Evolutionary conservation across 2,329 filamentous ascomycete species (phyloP).

Genomic region (Magnaporthiopsis incrustans): DNA sequence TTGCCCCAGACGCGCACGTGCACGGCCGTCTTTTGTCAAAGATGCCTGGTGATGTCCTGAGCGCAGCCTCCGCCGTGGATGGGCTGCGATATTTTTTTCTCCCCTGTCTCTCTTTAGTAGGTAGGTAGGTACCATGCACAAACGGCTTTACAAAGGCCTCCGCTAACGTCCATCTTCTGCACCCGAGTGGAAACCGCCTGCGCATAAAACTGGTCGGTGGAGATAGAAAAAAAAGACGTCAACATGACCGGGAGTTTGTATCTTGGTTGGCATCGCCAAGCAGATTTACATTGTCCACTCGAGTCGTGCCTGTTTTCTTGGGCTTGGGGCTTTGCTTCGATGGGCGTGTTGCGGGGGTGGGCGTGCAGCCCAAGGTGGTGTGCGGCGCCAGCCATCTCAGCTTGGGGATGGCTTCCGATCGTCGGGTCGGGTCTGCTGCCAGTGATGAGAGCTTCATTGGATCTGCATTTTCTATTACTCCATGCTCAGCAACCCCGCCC

Average conservation of each 20-base stretch:
- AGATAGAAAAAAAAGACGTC: neutral
- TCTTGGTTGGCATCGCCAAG: constrained; percentile 1
- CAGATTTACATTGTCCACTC: neutral
- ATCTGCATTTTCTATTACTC: too few relatives aligned
- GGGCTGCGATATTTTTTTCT: neutral
- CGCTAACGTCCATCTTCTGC: neutral
- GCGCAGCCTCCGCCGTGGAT: neutral
- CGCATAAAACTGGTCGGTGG: neutral
- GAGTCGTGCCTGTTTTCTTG: neutral
- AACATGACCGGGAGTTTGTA: neutral
- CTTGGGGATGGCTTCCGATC: too few relatives aligned
- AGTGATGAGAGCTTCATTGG: too few relatives aligned
- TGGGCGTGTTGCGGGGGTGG: neutral
- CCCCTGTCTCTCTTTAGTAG: neutral
- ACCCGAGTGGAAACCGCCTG: neutral
- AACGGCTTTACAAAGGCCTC: too few relatives aligned
- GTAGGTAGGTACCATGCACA: too few relatives aligned
- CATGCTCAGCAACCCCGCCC: too few relatives aligned
- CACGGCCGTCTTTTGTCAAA: neutral
- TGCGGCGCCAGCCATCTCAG: neutral
- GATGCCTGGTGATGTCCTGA: neutral
- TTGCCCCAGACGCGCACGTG: neutral
- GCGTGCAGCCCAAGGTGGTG: neutral
- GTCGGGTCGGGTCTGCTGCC: too few relatives aligned
- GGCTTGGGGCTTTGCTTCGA: neutral